phyloP scores from a whole-genome alignment of 1,284 basidiomycete genomes.

The Laetiporus sulphureus region DNA sequence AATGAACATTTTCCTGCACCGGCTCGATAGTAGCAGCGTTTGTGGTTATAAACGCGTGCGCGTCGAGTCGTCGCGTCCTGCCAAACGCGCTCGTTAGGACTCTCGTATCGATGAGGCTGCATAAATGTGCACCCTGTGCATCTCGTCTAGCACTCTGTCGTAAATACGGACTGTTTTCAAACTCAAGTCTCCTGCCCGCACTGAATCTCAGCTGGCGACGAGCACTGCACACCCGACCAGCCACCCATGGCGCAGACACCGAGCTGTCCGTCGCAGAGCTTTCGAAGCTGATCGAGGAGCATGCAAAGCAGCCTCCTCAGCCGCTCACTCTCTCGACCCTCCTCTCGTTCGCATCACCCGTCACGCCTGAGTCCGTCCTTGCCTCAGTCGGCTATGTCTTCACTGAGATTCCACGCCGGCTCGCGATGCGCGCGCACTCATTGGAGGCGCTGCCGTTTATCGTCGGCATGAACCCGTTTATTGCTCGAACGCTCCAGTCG shows the following conservation, averaged over 20 bases:
- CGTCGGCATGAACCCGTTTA: constrained; percentile 86
- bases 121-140: no score
- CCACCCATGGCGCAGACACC: constrained; percentile 1
- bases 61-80: background rate
- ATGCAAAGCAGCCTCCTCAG: constrained; percentile 48
- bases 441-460: constrained; percentile 77
- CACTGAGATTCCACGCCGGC: constrained; percentile 66
- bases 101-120: no score
- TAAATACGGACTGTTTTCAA: no score
- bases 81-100: no score
- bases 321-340: constrained; percentile 65
- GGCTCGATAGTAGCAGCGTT: no score
- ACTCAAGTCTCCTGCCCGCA: background rate
- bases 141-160: no score
- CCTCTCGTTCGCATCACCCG: constrained; percentile 66
- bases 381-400: constrained; percentile 64
- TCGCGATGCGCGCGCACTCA: constrained; percentile 64
- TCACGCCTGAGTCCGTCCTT: constrained; percentile 61
- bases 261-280: constrained; percentile 34
- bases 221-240: background rate
- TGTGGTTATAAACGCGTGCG: background rate
- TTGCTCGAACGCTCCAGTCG: constrained; percentile 66
- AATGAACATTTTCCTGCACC: no score
- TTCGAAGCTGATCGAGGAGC: constrained; percentile 41
- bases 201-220: background rate